Evolutionary conservation across 1,139 yeast genomes (phyloP).

Genomic region (Pichia sp.): DNA sequence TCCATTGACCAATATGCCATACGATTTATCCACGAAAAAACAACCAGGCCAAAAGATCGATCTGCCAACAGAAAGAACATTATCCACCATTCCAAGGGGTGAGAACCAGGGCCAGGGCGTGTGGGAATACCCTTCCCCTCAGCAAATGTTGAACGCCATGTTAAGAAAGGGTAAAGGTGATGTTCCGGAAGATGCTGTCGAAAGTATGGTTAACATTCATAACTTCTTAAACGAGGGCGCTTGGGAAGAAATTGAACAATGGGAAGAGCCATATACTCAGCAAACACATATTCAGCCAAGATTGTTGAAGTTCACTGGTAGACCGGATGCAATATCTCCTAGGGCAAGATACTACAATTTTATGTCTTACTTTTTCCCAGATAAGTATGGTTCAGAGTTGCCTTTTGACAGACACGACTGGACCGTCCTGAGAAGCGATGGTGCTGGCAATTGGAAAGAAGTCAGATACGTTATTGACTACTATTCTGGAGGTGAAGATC

Average conservation of each 20-base stretch:
- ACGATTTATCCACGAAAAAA: constrained; percentile 55
- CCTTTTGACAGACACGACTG: constrained; percentile 99
- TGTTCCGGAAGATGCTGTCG: constrained; percentile 92
- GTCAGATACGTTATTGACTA: constrained; percentile 94
- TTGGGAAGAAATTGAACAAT: constrained; percentile 87
- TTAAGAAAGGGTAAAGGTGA: constrained; percentile 84
- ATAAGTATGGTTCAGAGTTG: constrained; percentile 65
- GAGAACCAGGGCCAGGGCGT: constrained; percentile 57
- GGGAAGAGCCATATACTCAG: constrained; percentile 69
- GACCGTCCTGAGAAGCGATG: constrained; percentile 75
- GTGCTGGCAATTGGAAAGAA: constrained; percentile 46
- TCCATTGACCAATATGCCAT: constrained; percentile 90
- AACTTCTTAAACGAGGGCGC: constrained; percentile 97
- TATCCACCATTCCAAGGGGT: constrained; percentile 87
- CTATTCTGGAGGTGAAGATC: constrained; percentile 86
- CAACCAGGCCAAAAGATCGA: constrained; percentile 78
- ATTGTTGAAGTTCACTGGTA: constrained; percentile 81
- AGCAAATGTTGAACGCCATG: constrained; percentile 98
- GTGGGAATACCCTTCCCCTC: constrained; percentile 99
- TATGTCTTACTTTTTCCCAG: constrained; percentile 69
- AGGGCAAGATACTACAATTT: constrained; percentile 69
- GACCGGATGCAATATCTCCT: constrained; percentile 87
- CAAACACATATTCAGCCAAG: constrained; percentile 62
- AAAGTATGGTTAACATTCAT: constrained; percentile 95
- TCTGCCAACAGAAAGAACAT: constrained; percentile 77